These are phyloP conservation scores for Thalassia testudinum DNA, from an alignment of 116 monocot species.

Conservation along the genomic window DNA sequence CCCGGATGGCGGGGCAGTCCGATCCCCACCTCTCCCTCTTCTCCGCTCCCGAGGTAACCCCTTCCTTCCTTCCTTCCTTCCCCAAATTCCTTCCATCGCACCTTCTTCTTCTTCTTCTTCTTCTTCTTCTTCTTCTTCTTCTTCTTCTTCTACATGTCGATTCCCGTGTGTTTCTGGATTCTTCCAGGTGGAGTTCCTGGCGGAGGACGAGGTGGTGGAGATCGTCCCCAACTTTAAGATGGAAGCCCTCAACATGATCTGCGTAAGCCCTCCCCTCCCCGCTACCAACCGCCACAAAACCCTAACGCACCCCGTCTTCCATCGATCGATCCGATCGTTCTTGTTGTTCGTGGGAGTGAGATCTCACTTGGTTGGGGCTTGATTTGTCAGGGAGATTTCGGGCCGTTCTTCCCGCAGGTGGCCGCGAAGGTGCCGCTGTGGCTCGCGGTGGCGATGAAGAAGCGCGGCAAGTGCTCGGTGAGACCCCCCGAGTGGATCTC, in stretches of 20 bases:
- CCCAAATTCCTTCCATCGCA: neutral
- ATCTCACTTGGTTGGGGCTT: too few species aligned
- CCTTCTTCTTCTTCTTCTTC: neutral
- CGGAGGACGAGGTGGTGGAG: constrained; percentile 66
- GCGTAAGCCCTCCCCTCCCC: constrained; percentile 14
- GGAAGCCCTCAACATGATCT: constrained; percentile 60
- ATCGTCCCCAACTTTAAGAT: constrained; percentile 56
- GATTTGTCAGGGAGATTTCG: constrained; percentile 54
- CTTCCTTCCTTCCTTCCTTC: neutral
- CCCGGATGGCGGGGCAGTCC: constrained; percentile 33
- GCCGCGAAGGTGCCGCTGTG: constrained; percentile 60
- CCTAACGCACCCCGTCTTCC: too few species aligned
- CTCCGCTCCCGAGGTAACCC: constrained; percentile 25
- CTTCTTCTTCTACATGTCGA: neutral
- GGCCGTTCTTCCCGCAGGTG: constrained; percentile 68
- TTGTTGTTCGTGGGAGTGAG: neutral
- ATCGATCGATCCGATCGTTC: neutral
- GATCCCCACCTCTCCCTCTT: constrained; percentile 24
- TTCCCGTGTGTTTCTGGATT: neutral
- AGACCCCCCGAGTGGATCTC: constrained; percentile 66
- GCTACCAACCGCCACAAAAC: neutral
- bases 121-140: neutral
- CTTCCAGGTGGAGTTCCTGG: constrained; percentile 66
- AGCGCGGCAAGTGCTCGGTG: constrained; percentile 62
- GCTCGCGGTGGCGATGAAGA: constrained; percentile 79